Evolutionary conservation across 2,329 filamentous ascomycete species (phyloP).

Genomic region (Aspergillus sergii): DNA sequence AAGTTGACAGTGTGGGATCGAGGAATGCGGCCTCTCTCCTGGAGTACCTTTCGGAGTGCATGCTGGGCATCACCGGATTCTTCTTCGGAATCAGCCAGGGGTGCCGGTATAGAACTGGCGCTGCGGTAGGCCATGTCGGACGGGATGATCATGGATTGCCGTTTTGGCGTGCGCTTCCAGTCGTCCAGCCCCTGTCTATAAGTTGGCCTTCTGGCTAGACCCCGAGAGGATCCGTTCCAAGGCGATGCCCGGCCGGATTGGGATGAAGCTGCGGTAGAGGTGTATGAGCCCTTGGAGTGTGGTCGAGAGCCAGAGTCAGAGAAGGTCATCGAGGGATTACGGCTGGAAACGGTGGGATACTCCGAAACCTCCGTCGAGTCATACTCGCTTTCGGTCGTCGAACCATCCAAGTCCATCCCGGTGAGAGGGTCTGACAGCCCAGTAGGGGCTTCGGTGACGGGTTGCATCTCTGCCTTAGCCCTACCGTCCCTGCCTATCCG

Average conservation of each 20-base stretch:
- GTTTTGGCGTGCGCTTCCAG: conserved; percentile 38
- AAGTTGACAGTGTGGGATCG: conserved; percentile 33
- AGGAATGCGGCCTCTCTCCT: conserved; percentile 32
- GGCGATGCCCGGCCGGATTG: conserved; percentile 46
- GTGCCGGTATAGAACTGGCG: conserved; percentile 29
- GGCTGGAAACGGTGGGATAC: conserved; percentile 39
- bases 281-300: conserved; percentile 48
- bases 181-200: conserved; percentile 26
- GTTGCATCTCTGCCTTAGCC: conserved; percentile 50
- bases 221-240: conserved; percentile 40
- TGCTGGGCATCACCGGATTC: conserved; percentile 49
- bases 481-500: conserved; percentile 53
- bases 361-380: conserved; percentile 46
- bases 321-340: conserved; percentile 43
- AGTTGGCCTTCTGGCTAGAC: conserved; percentile 27
- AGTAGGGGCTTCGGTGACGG: conserved; percentile 35
- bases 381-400: conserved; percentile 45
- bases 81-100: conserved; percentile 30
- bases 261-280: conserved; percentile 44
- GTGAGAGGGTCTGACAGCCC: conserved; percentile 38
- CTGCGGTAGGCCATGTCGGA: conserved; percentile 38
- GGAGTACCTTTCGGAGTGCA: conserved; percentile 50
- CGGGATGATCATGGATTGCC: conserved; percentile 33
- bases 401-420: conserved; percentile 46
- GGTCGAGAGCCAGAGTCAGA: conserved; percentile 42